Conservation (phyloP, 192 early-diverging fungal species). For the Backusella tuberculispora region DNA sequence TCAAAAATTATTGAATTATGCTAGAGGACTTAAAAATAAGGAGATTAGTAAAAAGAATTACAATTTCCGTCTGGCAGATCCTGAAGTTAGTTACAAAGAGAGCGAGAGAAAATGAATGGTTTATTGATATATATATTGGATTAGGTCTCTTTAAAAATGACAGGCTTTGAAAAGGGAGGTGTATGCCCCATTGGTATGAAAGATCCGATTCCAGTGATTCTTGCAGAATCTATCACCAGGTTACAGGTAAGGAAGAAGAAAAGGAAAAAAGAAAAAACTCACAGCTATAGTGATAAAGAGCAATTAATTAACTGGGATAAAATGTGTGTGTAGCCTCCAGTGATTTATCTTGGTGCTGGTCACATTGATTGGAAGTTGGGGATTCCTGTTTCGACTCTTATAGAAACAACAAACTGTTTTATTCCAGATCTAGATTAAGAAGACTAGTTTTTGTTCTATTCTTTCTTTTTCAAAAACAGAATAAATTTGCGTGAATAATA, state of each 20-base stretch:
- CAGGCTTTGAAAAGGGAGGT: conserved; percentile 55
- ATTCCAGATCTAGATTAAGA: conserved; percentile 22
- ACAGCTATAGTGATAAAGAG: neutral
- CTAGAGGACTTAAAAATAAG: conserved; percentile 55
- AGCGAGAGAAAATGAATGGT: neutral
- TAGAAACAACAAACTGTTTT: conserved; percentile 38
- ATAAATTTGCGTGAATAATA: neutral
- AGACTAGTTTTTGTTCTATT: neutral
- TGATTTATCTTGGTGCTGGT: conserved; percentile 82
- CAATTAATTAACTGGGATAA: neutral
- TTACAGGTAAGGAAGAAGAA: neutral
- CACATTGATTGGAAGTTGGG: conserved; percentile 86
- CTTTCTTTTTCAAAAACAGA: neutral
- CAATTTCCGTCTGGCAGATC: conserved; percentile 75
- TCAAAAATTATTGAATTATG: conserved; percentile 65
- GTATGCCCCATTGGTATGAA: neutral
- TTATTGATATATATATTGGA: neutral
- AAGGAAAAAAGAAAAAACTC: neutral
- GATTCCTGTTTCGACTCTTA: conserved; percentile 60
- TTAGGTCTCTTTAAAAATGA: conserved; percentile 65
- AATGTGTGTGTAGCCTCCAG: conserved; percentile 46
- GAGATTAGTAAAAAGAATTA: conserved; percentile 70
- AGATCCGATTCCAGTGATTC: conserved; percentile 60
- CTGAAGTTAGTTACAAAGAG: conserved; percentile 44
- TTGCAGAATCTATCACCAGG: conserved; percentile 50